Evolutionary conservation across 2,329 filamentous ascomycete genomes (phyloP).

Genomic region (Pseudogymnoascus sp.): DNA sequence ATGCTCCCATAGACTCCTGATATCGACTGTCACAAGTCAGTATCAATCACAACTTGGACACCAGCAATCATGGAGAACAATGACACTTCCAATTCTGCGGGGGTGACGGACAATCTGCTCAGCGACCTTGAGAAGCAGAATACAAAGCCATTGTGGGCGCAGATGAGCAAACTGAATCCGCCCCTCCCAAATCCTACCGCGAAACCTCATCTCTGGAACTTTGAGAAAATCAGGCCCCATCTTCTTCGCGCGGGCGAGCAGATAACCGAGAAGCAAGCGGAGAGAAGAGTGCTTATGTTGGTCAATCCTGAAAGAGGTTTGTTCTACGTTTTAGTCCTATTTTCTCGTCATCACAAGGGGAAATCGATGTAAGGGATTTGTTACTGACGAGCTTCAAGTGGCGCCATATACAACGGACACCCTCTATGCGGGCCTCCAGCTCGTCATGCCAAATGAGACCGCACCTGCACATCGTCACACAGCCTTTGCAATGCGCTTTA

Average conservation of each 20-base stretch:
- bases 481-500: slow-evolving; percentile 49
- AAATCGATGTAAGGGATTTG: slow-evolving; percentile 29
- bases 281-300: slow-evolving; percentile 36
- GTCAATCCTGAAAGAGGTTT: slow-evolving; percentile 32
- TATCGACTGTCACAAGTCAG: not conserved
- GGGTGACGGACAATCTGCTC: not conserved
- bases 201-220: slow-evolving; percentile 35
- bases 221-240: slow-evolving; percentile 28
- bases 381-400: slow-evolving; percentile 27
- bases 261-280: slow-evolving; percentile 34
- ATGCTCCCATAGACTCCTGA: not conserved
- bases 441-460: slow-evolving; percentile 48
- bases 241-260: slow-evolving; percentile 30
- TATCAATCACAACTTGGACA: not conserved
- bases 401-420: slow-evolving; percentile 51
- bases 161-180: slow-evolving; percentile 41
- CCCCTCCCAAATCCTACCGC: slow-evolving; percentile 37
- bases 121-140: slow-evolving; percentile 10
- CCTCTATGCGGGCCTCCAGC: slow-evolving; percentile 48
- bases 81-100: not conserved
- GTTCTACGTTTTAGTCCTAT: slow-evolving; percentile 31
- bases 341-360: slow-evolving; percentile 30
- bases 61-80: not conserved
- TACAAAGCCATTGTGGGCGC: slow-evolving; percentile 38
- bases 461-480: slow-evolving; percentile 48